Conservation (phyloP, 1,284 basidiomycete species). For the Ustilago tritici region DNA sequence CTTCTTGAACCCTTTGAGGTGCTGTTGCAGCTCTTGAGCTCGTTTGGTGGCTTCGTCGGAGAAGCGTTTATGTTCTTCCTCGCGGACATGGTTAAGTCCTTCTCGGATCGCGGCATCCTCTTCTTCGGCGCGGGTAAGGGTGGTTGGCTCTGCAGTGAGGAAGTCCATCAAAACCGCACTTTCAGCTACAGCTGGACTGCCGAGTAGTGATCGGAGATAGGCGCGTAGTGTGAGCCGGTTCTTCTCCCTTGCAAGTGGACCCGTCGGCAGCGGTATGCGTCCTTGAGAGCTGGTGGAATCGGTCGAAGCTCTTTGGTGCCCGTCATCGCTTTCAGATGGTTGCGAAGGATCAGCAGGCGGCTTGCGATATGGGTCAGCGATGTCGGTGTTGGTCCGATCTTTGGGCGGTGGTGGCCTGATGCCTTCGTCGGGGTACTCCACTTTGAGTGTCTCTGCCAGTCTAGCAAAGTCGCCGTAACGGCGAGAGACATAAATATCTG, state of each 20-base stretch:
- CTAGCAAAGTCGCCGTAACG: constrained; percentile 91
- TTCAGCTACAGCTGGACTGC: constrained; percentile 79
- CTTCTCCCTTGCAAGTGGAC: constrained; percentile 76
- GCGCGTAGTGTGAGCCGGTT: constrained; percentile 93
- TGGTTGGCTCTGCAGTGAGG: constrained; percentile 82
- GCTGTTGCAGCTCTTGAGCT: constrained; percentile 86
- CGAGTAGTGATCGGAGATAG: constrained; percentile 84
- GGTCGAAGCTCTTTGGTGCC: constrained; percentile 23
- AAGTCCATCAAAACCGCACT: constrained; percentile 89
- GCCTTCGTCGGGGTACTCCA: constrained; percentile 61
- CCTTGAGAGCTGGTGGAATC: constrained; percentile 29
- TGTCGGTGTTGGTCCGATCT: constrained; percentile 56
- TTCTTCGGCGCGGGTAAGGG: constrained; percentile 79
- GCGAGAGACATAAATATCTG: constrained; percentile 87
- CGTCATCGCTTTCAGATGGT: constrained; percentile 7
- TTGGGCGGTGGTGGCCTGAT: constrained; percentile 58
- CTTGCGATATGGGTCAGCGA: constrained; percentile 41
- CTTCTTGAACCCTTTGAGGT: constrained; percentile 88
- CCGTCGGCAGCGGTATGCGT: constrained; percentile 54
- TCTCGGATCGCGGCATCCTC: constrained; percentile 84
- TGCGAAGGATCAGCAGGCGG: not conserved
- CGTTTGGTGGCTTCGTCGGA: constrained; percentile 85
- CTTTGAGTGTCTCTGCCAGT: constrained; percentile 60
- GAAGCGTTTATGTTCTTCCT: constrained; percentile 87
- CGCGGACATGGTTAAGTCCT: constrained; percentile 88